Percentiles rank a stretch among this genome's conserved stretches.
Evolutionary conservation across 1,139 yeast species (phyloP).

Genomic region (Zygoascus sp.): DNA sequence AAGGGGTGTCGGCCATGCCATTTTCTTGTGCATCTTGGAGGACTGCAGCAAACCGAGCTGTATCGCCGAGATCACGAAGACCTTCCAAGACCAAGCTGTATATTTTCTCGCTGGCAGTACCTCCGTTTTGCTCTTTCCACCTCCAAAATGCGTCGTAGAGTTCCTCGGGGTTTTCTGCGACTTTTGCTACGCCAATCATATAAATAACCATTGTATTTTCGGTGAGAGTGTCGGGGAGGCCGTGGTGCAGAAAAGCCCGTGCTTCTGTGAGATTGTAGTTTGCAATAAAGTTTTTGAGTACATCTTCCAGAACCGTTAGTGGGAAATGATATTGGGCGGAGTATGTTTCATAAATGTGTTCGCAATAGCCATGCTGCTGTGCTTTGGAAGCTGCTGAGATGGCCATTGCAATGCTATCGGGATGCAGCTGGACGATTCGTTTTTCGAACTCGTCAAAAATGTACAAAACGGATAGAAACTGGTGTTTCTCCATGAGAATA

Average conservation of each 20-base stretch:
- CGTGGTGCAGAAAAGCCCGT: constrained; percentile 24
- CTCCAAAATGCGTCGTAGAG: constrained; percentile 20
- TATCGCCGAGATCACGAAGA: constrained; percentile 13
- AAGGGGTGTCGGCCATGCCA: constrained; percentile 14
- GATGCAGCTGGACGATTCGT: constrained; percentile 10
- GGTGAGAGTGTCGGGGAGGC: constrained; percentile 17
- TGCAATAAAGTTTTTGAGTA: constrained; percentile 21
- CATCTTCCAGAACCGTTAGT: constrained; percentile 17
- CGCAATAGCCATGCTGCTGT: constrained; percentile 19
- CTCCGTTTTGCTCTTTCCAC: constrained; percentile 19
- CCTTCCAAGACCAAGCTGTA: constrained; percentile 19
- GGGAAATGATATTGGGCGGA: constrained; percentile 17
- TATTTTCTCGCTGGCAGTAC: constrained; percentile 11
- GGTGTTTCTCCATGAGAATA: constrained; percentile 12
- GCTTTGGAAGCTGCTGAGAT: constrained; percentile 22
- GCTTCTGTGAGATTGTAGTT: constrained; percentile 24
- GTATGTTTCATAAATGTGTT: constrained; percentile 22
- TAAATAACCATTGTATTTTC: constrained; percentile 21
- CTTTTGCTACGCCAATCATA: constrained; percentile 18
- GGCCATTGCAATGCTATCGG: constrained; percentile 18
- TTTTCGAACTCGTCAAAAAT: constrained; percentile 22
- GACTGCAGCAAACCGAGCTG: constrained; percentile 14
- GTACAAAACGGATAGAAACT: constrained; percentile 16
- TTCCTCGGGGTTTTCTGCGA: constrained; percentile 20
- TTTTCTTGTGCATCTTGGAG: constrained; percentile 13